These are phyloP conservation scores for Sordariomycetes sp. DNA, from an alignment of 2,329 filamentous ascomycete genomes.

Conservation along the genomic window DNA sequence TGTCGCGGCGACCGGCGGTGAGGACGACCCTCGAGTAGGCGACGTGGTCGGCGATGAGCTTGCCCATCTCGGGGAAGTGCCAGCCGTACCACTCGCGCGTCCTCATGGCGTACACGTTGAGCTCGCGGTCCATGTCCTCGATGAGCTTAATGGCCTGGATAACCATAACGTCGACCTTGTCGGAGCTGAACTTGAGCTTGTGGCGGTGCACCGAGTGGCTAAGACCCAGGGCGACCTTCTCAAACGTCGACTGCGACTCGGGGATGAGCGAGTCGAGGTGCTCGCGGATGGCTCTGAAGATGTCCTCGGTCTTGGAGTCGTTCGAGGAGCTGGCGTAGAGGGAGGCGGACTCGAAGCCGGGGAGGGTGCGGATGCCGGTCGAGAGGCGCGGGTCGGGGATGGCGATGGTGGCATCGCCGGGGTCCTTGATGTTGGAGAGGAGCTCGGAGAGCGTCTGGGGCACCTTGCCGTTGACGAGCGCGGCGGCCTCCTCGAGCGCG, in stretches of 20 bases:
- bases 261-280: conserved; percentile 85
- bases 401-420: conserved; percentile 91
- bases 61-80: conserved; percentile 98
- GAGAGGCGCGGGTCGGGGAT: conserved; percentile 90
- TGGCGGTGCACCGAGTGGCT: conserved; percentile 94
- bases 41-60: conserved; percentile 93
- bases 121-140: conserved; percentile 95
- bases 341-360: conserved; percentile 71
- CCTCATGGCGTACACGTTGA: conserved; percentile 97
- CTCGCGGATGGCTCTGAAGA: conserved; percentile 89
- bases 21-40: conserved; percentile 85
- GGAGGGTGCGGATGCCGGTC: conserved; percentile 83
- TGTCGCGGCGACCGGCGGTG: conserved; percentile 77
- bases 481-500: conserved; percentile 80
- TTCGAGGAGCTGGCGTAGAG: conserved; percentile 71
- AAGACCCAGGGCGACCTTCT: conserved; percentile 90
- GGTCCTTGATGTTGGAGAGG: conserved; percentile 83
- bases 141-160: conserved; percentile 90
- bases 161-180: conserved; percentile 99
- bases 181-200: conserved; percentile 96
- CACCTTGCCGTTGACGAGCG: conserved; percentile 87
- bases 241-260: conserved; percentile 70
- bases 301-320: conserved; percentile 56
- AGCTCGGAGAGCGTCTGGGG: conserved; percentile 73
- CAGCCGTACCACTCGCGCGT: conserved; percentile 99